Conservation (phyloP, 495 filamentous ascomycete genomes). For the Aspergillus affinis region DNA sequence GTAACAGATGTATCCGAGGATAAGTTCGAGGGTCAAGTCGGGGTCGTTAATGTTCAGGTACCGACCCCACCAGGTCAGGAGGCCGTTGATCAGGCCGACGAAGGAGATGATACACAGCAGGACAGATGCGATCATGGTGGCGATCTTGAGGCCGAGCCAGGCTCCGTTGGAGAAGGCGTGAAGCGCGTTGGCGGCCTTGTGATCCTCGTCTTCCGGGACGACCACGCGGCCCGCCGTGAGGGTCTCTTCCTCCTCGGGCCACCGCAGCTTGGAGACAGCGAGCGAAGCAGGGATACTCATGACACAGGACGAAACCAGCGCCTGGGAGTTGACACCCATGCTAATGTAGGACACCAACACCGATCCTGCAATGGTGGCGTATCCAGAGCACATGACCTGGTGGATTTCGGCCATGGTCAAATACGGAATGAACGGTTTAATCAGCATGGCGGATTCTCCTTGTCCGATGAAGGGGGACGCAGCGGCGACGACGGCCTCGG, state of each 20-base stretch:
- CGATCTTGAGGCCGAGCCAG: conserved; percentile 87
- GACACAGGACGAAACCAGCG: conserved; percentile 81
- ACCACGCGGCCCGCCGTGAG: conserved; percentile 76
- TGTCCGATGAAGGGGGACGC: conserved; percentile 95
- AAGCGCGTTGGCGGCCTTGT: conserved; percentile 70
- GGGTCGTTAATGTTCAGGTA: conserved; percentile 74
- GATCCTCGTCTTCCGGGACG: conserved; percentile 68
- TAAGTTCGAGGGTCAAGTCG: conserved; percentile 68
- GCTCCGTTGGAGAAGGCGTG: conserved; percentile 87
- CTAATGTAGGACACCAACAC: conserved; percentile 79
- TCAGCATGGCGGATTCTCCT: conserved; percentile 90
- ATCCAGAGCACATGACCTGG: conserved; percentile 84
- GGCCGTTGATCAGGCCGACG: conserved; percentile 69
- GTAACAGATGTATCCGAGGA: conserved; percentile 83
- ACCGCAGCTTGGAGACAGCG: conserved; percentile 83
- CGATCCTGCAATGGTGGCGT: conserved; percentile 65
- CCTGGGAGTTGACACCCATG: conserved; percentile 78
- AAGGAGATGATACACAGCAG: conserved; percentile 85
- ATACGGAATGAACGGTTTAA: conserved; percentile 80
- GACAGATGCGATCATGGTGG: conserved; percentile 75
- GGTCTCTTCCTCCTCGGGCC: conserved; percentile 82
- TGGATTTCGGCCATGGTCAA: conserved; percentile 84
- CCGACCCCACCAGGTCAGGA: conserved; percentile 85
- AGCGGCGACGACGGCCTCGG: conserved; percentile 86
- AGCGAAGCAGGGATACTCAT: conserved; percentile 92